phyloP scores from a whole-genome alignment of 2,329 filamentous ascomycete genomes.

The Blastomyces parvus region DNA sequence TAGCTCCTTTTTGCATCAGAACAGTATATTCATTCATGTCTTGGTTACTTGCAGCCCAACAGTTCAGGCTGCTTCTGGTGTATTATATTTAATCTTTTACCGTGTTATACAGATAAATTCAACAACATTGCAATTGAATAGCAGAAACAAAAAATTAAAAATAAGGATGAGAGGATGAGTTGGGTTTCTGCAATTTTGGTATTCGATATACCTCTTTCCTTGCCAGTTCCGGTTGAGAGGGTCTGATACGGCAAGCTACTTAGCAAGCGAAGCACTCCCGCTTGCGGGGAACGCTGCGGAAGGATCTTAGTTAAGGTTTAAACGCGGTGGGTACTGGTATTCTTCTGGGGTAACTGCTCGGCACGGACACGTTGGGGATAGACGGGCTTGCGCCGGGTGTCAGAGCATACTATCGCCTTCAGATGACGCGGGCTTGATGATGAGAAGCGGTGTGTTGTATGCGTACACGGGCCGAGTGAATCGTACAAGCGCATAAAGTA shows the following conservation, averaged over 20 bases:
- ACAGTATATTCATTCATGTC: no score
- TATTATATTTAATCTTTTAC: no score
- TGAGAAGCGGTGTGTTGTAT: not conserved
- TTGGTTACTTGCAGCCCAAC: no score
- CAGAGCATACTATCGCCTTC: not conserved
- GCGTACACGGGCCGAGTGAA: not conserved
- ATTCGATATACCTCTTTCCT: no score
- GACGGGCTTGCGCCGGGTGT: not conserved
- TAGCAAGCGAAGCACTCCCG: not conserved
- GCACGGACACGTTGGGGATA: not conserved
- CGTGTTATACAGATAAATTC: no score
- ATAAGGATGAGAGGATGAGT: no score
- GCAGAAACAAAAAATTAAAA: no score
- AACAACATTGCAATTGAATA: no score
- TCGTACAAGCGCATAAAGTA: not conserved
- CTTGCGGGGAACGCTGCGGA: not conserved
- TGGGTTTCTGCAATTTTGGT: no score
- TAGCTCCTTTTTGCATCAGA: no score
- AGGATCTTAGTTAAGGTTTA: not conserved
- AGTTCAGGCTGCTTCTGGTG: no score
- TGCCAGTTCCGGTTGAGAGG: not conserved
- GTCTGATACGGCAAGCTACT: not conserved
- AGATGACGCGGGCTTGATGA: not conserved
- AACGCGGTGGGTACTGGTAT: not conserved
- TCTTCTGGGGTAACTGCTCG: not conserved